phyloP scores from a whole-genome alignment of 208 protist species.

The Leishmania gerbilli region DNA sequence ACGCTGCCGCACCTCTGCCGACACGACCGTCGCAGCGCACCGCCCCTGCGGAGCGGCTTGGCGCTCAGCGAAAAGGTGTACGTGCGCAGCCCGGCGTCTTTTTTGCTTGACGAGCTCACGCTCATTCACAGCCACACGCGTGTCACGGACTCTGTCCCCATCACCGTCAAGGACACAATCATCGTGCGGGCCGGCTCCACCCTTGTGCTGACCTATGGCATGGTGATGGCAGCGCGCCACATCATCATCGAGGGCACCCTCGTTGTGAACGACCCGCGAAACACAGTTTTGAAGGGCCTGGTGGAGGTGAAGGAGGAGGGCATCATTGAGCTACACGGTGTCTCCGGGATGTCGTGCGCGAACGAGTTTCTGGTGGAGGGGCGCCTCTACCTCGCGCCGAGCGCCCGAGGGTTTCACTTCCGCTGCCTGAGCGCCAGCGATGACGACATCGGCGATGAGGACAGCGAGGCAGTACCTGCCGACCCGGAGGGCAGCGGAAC shows the following conservation, averaged over 20 bases:
- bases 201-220: conserved; percentile 14
- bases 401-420: not conserved
- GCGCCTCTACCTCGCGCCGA: conserved; percentile 14
- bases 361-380: conserved; percentile 25
- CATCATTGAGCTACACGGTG: conserved; percentile 29
- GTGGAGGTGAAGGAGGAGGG: conserved; percentile 38
- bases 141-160: conserved; percentile 19
- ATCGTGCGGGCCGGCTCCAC: conserved; percentile 19
- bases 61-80: conserved; percentile 44
- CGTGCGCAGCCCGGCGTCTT: conserved; percentile 26
- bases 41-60: conserved; percentile 33
- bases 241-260: conserved; percentile 24
- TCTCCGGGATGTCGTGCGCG: conserved; percentile 14
- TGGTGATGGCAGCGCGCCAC: conserved; percentile 15
- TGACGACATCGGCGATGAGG: not conserved
- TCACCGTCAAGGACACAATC: conserved; percentile 18
- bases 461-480: not conserved
- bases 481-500: not conserved
- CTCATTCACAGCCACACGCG: conserved; percentile 35
- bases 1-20: conserved; percentile 32
- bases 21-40: not conserved
- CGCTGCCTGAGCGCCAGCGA: conserved; percentile 16
- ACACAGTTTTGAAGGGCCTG: conserved; percentile 23
- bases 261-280: conserved; percentile 22
- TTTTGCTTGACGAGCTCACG: conserved; percentile 48